Evolutionary conservation across 2,329 filamentous ascomycete species (phyloP), one percentile per base, ranked within the genome.

Genomic region (Leptographium galeiforme): DNA sequence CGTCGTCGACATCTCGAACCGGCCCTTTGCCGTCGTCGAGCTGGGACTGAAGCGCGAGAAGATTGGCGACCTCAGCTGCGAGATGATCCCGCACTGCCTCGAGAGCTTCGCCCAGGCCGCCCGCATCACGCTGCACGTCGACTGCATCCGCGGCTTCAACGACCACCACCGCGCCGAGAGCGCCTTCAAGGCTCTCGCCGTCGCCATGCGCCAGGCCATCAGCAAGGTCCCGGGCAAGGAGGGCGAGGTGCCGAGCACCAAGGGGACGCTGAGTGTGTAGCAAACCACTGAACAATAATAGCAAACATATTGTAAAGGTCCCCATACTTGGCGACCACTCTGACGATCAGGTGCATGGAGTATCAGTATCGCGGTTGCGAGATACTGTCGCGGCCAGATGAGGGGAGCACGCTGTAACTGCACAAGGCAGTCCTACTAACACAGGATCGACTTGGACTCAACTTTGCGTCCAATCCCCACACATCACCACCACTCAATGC

Each of bases 21-120:
- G 93, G 0, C 91, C 93, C 2, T 96, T 82, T 72, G 78, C 78
- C 58, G 87, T 96, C 18, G 78, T 93, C 53, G 82, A 95, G 54
- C 75, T 97, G 13, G 89, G 88, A 12, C 80, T 96, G 57, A 83
- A 79, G 74, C 81, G 93, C 57, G 93, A 97, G 74, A 94, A 88
- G 77, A 87, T 98, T 63, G 93, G 93, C 54, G 88, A 93, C 65
- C 73, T 98, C 61, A 91, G 85, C 73, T 87, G 82, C 62, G 91
- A 98, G 77, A 98, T 98, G 93, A 82, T 98, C 44, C 90, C 91
- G 47, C 93, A 98, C 74, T 95, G 90, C 61, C 69, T 98, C 65
- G 82, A 95, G 75, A 93, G 86, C 72, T 98, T 96, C 70, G 90
- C 91, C 44, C 87, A 94, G 72, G 87, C 82, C 11, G 89, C 89